These are phyloP conservation scores for Tinospora cordifolia DNA, from an alignment of 164 flowering plant species.

Conservation along the genomic window DNA sequence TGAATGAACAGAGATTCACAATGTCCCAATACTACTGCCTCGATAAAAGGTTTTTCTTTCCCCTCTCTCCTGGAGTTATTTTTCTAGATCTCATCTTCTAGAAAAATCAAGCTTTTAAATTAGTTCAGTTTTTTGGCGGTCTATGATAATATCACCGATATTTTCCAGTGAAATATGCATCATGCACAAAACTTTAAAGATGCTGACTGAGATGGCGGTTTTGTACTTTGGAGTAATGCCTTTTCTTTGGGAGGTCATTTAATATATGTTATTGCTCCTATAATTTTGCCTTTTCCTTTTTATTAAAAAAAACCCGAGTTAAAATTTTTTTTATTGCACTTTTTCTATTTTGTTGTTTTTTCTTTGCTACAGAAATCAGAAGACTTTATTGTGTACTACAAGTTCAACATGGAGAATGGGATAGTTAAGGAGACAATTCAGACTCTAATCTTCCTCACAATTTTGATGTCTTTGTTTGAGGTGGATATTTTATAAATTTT, in stretches of 20 bases:
- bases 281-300: background rate
- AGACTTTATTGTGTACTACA: slow-evolving; percentile 41
- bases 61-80: background rate
- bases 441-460: slow-evolving; percentile 77
- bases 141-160: slow-evolving; percentile 2
- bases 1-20: slow-evolving; percentile 81
- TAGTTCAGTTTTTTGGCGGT: slow-evolving; percentile 6
- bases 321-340: too few relatives aligned
- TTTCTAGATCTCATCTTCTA: background rate
- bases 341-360: background rate
- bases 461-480: slow-evolving; percentile 84
- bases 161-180: slow-evolving; percentile 78
- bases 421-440: slow-evolving; percentile 73
- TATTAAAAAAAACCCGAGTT: too few relatives aligned
- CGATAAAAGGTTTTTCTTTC: slow-evolving; percentile 66
- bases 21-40: slow-evolving; percentile 85
- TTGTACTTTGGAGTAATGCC: slow-evolving; percentile 79
- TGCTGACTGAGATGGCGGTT: slow-evolving; percentile 67
- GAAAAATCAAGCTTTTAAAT: background rate
- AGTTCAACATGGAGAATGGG: slow-evolving; percentile 72
- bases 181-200: slow-evolving; percentile 70
- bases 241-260: slow-evolving; percentile 88
- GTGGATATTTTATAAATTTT: background rate
- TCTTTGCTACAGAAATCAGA: slow-evolving; percentile 60
- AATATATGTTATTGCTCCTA: background rate